Conservation (phyloP, 2,329 filamentous ascomycete species). For the Sclerotinia minor region DNA sequence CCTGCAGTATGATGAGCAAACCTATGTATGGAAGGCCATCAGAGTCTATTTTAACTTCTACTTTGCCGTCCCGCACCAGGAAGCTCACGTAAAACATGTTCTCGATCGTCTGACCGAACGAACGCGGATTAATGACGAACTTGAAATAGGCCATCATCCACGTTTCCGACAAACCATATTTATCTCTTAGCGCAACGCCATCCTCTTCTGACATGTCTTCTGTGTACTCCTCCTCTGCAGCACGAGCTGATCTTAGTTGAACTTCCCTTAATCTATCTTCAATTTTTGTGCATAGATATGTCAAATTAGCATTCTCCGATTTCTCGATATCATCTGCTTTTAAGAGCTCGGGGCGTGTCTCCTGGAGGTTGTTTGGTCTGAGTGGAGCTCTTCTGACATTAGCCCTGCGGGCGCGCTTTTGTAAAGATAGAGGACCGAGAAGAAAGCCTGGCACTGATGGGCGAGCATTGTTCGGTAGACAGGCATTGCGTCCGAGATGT, state of each 20-base stretch:
- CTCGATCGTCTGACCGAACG: slow-evolving; percentile 92
- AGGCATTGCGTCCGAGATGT: slow-evolving; percentile 75
- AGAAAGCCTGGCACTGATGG: slow-evolving; percentile 81
- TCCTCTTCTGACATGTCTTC: slow-evolving; percentile 52
- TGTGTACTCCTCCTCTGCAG: slow-evolving; percentile 47
- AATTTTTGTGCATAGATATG: slow-evolving; percentile 75
- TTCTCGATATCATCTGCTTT: slow-evolving; percentile 69
- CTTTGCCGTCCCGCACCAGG: slow-evolving; percentile 80
- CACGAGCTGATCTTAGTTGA: slow-evolving; percentile 49
- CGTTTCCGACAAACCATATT: slow-evolving; percentile 63
- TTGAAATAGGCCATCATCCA: slow-evolving; percentile 77
- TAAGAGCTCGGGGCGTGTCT: slow-evolving; percentile 78
- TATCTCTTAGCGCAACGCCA: slow-evolving; percentile 56
- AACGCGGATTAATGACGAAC: slow-evolving; percentile 85
- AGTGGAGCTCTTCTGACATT: slow-evolving; percentile 68
- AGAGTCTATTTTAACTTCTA: slow-evolving; percentile 72
- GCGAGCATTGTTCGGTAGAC: slow-evolving; percentile 69
- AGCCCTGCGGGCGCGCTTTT: slow-evolving; percentile 75
- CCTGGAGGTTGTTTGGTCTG: slow-evolving; percentile 64
- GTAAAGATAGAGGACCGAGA: slow-evolving; percentile 82
- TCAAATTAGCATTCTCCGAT: slow-evolving; percentile 77
- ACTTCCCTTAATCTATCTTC: slow-evolving; percentile 57
- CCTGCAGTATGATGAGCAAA: slow-evolving; percentile 51
- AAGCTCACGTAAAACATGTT: slow-evolving; percentile 98
- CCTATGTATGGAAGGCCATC: slow-evolving; percentile 75